Evolutionary conservation across 148 eudicot genomes (phyloP), one percentile per base, ranked within the genome.

Genomic region (Vaccinium vitisidaea): DNA sequence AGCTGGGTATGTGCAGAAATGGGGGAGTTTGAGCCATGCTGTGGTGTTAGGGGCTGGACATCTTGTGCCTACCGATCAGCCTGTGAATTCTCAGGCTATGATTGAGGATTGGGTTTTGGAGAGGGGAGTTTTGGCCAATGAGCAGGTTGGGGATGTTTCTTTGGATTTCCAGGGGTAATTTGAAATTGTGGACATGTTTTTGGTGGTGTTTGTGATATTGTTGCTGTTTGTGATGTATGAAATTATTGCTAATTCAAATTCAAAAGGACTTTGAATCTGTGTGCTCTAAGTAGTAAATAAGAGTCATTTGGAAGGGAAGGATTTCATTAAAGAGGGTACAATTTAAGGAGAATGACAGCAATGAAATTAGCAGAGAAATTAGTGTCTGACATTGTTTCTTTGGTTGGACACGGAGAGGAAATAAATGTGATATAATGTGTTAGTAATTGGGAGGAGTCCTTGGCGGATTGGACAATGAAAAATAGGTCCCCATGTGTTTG

Each of bases 1-100:
- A 27, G 98, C 96, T 11, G 98, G 99, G 6, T 96, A 90, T 90
- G 98, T 95, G 87, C 99, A 95, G 90, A 96, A 88, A 86, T 95
- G 92, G 95, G 86, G 65, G 80, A 94, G 90, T 75, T 87, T 96
- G 90, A 94, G 91, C 77, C 90, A 93, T 84, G 97, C 82, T 52
- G 92, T 94, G 79, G 98, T 95, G 19, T 84, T 92, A 85, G 94
- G 88, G 75, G 98, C 98, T 75, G 97, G 99, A 0, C 99, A 97
- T 92, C 88, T 94, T 63, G 95, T 94, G 90, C 99, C 97, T 25
- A 85, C 89, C 80, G 97, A 95, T 86, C 99, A 96, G 75, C 83
- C 89, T 18, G 85, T 93, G 77, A 86, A 92, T 82, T 91, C 93
- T 77, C 97, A 90, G 78, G 91, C 61, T 36, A 95, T 97, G 98